phyloP scores from a whole-genome alignment of 768 basidiomycete species.

The Pleurotus eryngii region DNA sequence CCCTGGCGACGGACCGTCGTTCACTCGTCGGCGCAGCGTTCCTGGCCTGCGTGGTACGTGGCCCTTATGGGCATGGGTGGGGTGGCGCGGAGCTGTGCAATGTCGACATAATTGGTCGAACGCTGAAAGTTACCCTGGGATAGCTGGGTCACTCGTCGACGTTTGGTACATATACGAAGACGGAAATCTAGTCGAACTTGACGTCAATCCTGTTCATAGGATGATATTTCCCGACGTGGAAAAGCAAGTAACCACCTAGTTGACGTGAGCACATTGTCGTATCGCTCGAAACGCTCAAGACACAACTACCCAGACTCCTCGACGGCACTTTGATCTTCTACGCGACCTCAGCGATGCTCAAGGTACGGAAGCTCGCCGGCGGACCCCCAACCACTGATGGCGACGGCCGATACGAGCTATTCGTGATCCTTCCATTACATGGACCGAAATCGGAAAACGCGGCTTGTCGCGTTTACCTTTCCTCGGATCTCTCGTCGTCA shows the following conservation, averaged over 20 bases:
- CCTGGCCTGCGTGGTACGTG: background rate
- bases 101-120: background rate
- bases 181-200: background rate
- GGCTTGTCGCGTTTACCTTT: background rate
- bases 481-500: background rate
- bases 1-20: background rate
- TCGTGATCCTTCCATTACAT: background rate
- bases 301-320: background rate
- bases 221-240: background rate
- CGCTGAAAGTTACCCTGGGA: background rate
- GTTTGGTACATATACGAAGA: background rate
- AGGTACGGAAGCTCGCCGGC: background rate
- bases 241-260: background rate
- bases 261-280: too few species aligned
- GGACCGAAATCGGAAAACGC: background rate
- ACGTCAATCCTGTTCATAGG: background rate
- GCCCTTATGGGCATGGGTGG: constrained; percentile 1
- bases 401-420: background rate
- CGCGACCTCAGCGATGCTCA: background rate
- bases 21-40: background rate
- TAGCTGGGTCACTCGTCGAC: background rate
- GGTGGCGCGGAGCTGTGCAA: background rate
- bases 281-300: too few species aligned
- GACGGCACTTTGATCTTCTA: background rate
- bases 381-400: too few species aligned